phyloP scores from a whole-genome alignment of 1,139 yeast species.

The Pichia sp. region DNA sequence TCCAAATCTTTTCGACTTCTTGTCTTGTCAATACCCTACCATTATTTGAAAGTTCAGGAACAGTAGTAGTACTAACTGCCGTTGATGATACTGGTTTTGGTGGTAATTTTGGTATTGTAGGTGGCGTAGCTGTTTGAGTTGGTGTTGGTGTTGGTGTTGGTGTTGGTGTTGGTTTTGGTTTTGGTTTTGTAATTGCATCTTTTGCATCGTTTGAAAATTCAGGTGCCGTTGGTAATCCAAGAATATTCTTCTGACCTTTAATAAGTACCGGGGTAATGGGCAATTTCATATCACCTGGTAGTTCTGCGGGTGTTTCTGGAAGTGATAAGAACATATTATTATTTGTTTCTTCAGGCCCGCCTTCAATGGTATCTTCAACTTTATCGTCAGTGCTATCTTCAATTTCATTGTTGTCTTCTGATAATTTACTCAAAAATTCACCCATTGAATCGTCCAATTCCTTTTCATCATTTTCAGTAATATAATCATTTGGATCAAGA shows the following conservation, averaged over 20 bases:
- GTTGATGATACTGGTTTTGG: slow-evolving; percentile 13
- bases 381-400: not conserved
- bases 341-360: not conserved
- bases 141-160: not conserved
- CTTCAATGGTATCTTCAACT: not conserved
- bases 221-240: slow-evolving; percentile 27
- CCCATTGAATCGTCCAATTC: slow-evolving; percentile 12
- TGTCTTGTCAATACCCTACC: slow-evolving; percentile 32
- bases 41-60: not conserved
- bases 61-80: too few species aligned
- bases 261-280: slow-evolving; percentile 28
- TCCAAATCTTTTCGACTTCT: slow-evolving; percentile 45
- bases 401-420: not conserved
- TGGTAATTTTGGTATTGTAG: not conserved
- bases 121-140: not conserved
- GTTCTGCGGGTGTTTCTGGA: slow-evolving; percentile 22
- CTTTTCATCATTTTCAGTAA: slow-evolving; percentile 28
- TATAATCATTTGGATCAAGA: slow-evolving; percentile 47
- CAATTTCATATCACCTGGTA: slow-evolving; percentile 21
- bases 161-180: not conserved
- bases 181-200: not conserved
- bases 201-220: not conserved
- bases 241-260: slow-evolving; percentile 26
- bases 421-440: not conserved
- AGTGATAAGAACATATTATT: slow-evolving; percentile 1